A percentile compares a stretch with the other conserved stretches of the same genome.
Conservation (phyloP, 768 basidiomycete genomes). For the Lactarius akahatsu region DNA sequence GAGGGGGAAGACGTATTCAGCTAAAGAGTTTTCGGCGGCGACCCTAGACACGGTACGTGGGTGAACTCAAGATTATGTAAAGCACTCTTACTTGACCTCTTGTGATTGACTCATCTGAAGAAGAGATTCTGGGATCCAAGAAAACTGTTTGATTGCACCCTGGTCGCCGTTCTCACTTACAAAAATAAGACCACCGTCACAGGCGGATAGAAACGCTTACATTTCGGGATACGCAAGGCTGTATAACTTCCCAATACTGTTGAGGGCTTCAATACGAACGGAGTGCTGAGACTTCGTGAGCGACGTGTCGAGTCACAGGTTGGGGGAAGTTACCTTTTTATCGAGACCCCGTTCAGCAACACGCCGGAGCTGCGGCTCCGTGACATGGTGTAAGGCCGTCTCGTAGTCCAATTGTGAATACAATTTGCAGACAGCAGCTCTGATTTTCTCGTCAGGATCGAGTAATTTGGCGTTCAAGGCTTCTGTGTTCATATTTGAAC, state of each 20-base stretch:
- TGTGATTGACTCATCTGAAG: conserved; percentile 51
- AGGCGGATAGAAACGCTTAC: conserved; percentile 41
- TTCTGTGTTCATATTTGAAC: conserved; percentile 39
- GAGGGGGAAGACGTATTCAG: conserved; percentile 80
- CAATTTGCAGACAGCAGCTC: conserved; percentile 78
- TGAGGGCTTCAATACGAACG: conserved; percentile 76
- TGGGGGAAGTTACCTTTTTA: conserved; percentile 62
- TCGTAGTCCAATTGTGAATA: conserved; percentile 90
- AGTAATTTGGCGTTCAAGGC: conserved; percentile 61
- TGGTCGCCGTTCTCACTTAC: conserved; percentile 76
- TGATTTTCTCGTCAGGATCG: conserved; percentile 91
- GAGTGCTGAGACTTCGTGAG: conserved; percentile 39
- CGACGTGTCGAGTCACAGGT: neutral
- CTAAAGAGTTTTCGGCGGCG: conserved; percentile 63
- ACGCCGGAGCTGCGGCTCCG: conserved; percentile 54
- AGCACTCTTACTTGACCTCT: conserved; percentile 55
- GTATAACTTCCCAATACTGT: conserved; percentile 74
- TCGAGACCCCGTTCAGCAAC: conserved; percentile 77
- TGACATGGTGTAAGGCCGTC: conserved; percentile 79
- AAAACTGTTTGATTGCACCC: conserved; percentile 74
- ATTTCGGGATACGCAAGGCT: conserved; percentile 85
- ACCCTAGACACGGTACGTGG: conserved; percentile 39
- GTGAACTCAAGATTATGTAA: neutral
- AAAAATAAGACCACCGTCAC: conserved; percentile 4
- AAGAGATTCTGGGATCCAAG: conserved; percentile 87